phyloP scores from a whole-genome alignment of 257 asterid species.

The Salvia hispanica region DNA sequence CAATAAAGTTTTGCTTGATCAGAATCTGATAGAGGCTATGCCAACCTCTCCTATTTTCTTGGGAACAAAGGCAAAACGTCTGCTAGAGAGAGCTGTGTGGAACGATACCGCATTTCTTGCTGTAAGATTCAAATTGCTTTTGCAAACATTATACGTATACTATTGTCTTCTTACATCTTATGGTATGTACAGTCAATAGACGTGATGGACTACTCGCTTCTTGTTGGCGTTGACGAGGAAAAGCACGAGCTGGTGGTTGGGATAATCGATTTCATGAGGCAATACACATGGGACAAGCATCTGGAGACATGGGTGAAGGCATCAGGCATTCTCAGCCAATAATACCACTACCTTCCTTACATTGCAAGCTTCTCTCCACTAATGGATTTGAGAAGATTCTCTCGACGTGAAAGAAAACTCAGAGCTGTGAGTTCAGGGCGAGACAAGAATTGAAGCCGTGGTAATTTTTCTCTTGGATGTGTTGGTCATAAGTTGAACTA shows the following conservation, averaged over 20 bases:
- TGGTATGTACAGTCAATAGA: conserved; percentile 56
- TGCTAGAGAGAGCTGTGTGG: conserved; percentile 84
- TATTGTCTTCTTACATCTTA: neutral
- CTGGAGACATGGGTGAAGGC: conserved; percentile 91
- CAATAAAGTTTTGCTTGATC: conserved; percentile 84
- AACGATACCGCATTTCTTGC: conserved; percentile 87
- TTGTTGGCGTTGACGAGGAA: conserved; percentile 80
- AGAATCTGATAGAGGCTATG: conserved; percentile 77
- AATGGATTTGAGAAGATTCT: too few species aligned
- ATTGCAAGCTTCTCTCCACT: conserved; percentile 73
- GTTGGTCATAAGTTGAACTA: too few species aligned
- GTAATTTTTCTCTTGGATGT: too few species aligned
- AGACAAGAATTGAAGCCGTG: too few species aligned
- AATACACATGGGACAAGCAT: conserved; percentile 91
- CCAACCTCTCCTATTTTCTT: conserved; percentile 85
- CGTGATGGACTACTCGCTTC: conserved; percentile 84
- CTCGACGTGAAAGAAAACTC: too few species aligned
- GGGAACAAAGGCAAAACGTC: conserved; percentile 77
- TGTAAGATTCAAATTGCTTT: conserved; percentile 49
- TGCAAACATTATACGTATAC: neutral
- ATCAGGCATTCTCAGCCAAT: conserved; percentile 75
- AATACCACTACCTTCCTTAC: too few species aligned
- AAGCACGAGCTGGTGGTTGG: conserved; percentile 73
- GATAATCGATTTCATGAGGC: conserved; percentile 84
- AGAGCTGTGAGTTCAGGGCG: too few species aligned